phyloP scores from a whole-genome alignment of 1,139 yeast species.

The Hyphopichia wangnamkhiaoensis region DNA sequence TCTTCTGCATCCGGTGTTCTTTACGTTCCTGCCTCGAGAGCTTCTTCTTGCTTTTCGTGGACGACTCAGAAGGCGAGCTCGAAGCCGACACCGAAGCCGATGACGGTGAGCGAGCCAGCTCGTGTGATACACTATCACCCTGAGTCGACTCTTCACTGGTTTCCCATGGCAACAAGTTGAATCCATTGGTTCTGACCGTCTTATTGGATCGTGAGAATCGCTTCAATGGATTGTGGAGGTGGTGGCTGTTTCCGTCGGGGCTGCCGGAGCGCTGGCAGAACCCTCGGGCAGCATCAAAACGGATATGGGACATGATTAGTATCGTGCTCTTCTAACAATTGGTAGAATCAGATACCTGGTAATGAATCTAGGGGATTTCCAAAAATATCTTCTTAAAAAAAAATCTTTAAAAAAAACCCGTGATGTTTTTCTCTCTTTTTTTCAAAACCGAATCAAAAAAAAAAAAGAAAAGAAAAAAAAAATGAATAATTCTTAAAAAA shows the following conservation, averaged over 20 bases:
- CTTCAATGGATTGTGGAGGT: background rate
- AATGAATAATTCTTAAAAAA: too few species aligned
- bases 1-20: conserved; percentile 31
- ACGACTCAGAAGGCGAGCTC: too few species aligned
- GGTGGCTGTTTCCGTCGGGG: conserved; percentile 4
- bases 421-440: too few species aligned
- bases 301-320: background rate
- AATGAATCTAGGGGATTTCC: too few species aligned
- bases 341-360: too few species aligned
- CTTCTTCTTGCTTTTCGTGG: conserved; percentile 15
- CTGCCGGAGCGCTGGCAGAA: conserved; percentile 16
- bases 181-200: conserved; percentile 24
- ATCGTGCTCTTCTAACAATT: background rate
- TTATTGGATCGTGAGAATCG: conserved; percentile 8
- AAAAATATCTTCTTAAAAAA: too few species aligned
- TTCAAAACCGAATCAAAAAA: too few species aligned
- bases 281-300: conserved; percentile 23
- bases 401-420: too few species aligned
- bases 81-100: too few species aligned
- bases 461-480: too few species aligned
- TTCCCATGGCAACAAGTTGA: conserved; percentile 34
- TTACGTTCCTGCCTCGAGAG: conserved; percentile 31
- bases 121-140: background rate
- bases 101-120: too few species aligned
- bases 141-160: conserved; percentile 1